phyloP scores from a whole-genome alignment of 805 yeast species.

The Cephaloascus fragrans region DNA sequence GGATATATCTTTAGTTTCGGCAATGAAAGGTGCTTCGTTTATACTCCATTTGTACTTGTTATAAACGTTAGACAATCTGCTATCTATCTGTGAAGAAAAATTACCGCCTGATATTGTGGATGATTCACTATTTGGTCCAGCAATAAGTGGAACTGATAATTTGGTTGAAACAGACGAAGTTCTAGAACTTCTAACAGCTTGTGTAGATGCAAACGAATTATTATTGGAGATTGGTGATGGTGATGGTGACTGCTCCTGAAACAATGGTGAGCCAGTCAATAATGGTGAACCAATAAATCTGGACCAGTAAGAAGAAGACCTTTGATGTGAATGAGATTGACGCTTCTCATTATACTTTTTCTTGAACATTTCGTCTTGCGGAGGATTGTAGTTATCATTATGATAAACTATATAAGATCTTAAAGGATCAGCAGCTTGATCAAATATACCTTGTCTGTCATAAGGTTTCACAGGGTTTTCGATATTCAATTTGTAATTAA shows the following conservation, averaged over 20 bases:
- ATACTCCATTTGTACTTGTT: background rate
- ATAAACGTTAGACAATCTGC: background rate
- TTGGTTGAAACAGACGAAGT: background rate
- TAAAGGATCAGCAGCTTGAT: background rate
- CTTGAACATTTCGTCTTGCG: background rate
- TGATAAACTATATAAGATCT: background rate
- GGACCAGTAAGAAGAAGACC: background rate
- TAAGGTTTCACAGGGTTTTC: conserved; percentile 21
- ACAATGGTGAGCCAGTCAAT: background rate
- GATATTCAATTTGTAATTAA: conserved; percentile 13
- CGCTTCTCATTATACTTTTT: background rate
- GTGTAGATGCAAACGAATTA: background rate
- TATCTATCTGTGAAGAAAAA: background rate
- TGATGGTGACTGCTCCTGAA: background rate
- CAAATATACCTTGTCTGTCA: background rate
- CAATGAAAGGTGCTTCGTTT: background rate
- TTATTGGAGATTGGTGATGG: background rate
- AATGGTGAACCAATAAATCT: background rate
- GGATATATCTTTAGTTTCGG: background rate
- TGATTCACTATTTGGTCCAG: background rate
- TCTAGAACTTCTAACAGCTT: background rate
- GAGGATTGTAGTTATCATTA: background rate
- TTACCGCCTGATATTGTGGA: background rate
- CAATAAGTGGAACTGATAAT: background rate
- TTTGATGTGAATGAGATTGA: background rate